Percentiles rank a stretch among this genome's conserved stretches.
phyloP scores from a whole-genome alignment of 176 grass and related monocot genomes.

The Carex pumila region DNA sequence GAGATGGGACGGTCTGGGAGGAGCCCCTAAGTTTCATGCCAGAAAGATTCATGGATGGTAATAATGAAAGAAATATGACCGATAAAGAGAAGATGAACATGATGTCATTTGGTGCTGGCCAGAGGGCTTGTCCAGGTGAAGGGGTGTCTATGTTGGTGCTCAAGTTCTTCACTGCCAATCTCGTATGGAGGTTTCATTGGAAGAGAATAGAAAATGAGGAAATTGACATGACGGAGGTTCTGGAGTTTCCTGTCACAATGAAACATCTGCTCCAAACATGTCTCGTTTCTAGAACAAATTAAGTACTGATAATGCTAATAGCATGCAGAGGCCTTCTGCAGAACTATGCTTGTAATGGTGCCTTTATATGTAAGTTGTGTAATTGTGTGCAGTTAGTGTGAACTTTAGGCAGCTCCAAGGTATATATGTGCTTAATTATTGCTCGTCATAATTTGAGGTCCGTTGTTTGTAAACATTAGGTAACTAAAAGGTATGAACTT shows the following conservation, averaged over 20 bases:
- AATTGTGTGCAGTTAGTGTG: too few relatives aligned
- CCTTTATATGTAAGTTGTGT: too few relatives aligned
- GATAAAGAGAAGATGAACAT: conserved; percentile 59
- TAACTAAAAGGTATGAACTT: too few relatives aligned
- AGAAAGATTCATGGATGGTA: conserved; percentile 50
- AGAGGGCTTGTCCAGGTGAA: too few relatives aligned
- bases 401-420: too few relatives aligned
- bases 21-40: conserved; percentile 43
- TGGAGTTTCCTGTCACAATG: conserved; percentile 30
- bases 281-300: not conserved
- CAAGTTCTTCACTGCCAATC: conserved; percentile 42
- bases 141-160: not conserved
- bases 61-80: conserved; percentile 24
- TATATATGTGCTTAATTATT: too few relatives aligned
- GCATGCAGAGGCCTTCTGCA: too few relatives aligned
- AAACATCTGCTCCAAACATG: conserved; percentile 29
- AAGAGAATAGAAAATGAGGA: conserved; percentile 11
- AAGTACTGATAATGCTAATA: not conserved
- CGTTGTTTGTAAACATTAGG: too few relatives aligned
- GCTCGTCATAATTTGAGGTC: too few relatives aligned
- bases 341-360: too few relatives aligned
- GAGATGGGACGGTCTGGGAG: conserved; percentile 37
- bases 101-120: conserved; percentile 51
- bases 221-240: conserved; percentile 29
- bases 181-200: conserved; percentile 45